Conservation (phyloP, 2,329 filamentous ascomycete genomes). For the Elsinoe arachidis region DNA sequence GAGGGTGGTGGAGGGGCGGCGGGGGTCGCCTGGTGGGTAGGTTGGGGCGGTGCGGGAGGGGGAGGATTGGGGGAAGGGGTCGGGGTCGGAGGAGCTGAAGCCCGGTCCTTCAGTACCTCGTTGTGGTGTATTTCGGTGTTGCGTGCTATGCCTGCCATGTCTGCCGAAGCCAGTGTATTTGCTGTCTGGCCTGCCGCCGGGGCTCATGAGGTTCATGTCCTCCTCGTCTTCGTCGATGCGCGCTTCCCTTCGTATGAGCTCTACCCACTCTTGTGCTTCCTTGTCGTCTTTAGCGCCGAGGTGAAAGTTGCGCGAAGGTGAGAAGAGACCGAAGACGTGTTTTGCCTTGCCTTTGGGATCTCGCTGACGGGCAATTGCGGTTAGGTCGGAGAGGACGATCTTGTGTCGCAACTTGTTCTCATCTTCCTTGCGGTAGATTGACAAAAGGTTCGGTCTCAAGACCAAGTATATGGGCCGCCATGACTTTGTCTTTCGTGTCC, state of each 20-base stretch:
- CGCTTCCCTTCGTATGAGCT: slow-evolving; percentile 67
- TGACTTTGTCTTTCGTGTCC: slow-evolving; percentile 88
- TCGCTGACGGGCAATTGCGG: slow-evolving; percentile 78
- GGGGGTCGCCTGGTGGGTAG: slow-evolving; percentile 25
- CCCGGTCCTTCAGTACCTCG: slow-evolving; percentile 17
- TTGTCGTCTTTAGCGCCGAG: slow-evolving; percentile 65
- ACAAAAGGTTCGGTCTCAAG: slow-evolving; percentile 79
- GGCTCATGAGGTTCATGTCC: slow-evolving; percentile 66
- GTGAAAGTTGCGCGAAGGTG: slow-evolving; percentile 82
- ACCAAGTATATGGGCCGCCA: slow-evolving; percentile 91
- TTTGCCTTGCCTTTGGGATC: slow-evolving; percentile 80
- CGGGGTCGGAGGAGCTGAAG: slow-evolving; percentile 41
- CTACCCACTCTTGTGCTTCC: slow-evolving; percentile 81
- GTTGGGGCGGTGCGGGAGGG: slow-evolving; percentile 10
- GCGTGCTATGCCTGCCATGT: slow-evolving; percentile 17
- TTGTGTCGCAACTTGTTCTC: slow-evolving; percentile 85
- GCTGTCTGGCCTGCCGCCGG: slow-evolving; percentile 45
- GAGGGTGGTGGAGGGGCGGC: slow-evolving; percentile 51
- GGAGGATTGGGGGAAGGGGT: slow-evolving; percentile 15
- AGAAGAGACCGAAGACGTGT: slow-evolving; percentile 87
- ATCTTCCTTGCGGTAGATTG: slow-evolving; percentile 84
- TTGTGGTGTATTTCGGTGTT: background rate
- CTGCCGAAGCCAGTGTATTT: slow-evolving; percentile 35
- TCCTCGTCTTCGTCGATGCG: slow-evolving; percentile 83
- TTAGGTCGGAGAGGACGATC: slow-evolving; percentile 79